Base-by-base conservation (phyloP, 257 asterid species). In the Coffea eugenioides region DNA sequence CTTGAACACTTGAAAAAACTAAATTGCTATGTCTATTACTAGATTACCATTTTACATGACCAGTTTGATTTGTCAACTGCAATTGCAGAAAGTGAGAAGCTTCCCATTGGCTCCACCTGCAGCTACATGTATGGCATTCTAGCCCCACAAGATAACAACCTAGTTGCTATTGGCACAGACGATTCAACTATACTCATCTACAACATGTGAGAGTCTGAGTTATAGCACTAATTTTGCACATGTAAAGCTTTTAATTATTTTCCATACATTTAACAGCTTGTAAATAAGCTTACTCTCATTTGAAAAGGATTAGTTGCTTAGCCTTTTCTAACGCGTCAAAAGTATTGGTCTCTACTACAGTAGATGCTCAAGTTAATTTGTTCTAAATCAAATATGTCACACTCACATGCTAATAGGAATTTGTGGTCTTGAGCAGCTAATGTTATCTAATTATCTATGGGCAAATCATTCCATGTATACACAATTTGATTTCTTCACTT, bases 131-230 rank as follows among this genome's bases (percentile, higher is more conserved):
- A 74, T 91, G 18, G 82, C 86, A 52, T 91, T 92, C 84, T 88
- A 89, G 5, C 5, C 80, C 97, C 97, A 11, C 84, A 82, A 3
- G 91, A 93, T 80, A 90, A 90, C 89, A 93, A 93, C 82, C 78
- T 91, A 79, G 80, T 93, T 69, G 91, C 86, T 45, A 77, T 91
- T 34, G 97, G 94, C 69, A 82, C 83, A 90, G 94, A 91, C 62
- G 94, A 93, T 83, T 79, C 91, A 2, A 83, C 88, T 31, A 90
- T 93, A 49, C 84, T 89, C 74, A 82, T 93, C 48, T 91, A 89
- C 77, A 86, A 87, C 82, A 87, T 89, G 79, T 94, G 97, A n/a
- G 1, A 49, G 45, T 88, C 82, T 54, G 81, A 87, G 92, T 94
- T 93, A 83, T 27, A 62, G 2, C 71, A 62, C 34, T 6, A 12